A percentile compares a stretch with the other conserved stretches of the same genome.
These are phyloP conservation scores for Apiotrichum montevideense DNA, from an alignment of 1,284 basidiomycete genomes.

Conservation along the genomic window DNA sequence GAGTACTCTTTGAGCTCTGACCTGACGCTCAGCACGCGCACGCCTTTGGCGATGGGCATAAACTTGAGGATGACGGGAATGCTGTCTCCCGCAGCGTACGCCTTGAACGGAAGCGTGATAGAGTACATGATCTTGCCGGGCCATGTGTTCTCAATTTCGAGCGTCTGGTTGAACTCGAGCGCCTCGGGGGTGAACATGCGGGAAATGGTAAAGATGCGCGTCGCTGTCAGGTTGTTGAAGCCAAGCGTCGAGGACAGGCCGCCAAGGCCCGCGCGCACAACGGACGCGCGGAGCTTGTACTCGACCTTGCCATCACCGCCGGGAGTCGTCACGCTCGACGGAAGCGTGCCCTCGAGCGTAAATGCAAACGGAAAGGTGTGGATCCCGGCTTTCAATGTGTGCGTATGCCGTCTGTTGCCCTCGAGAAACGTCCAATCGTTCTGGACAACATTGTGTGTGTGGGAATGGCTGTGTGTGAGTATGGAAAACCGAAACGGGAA, in stretches of 20 bases:
- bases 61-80: slow-evolving; percentile 79
- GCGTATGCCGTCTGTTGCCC: slow-evolving; percentile 65
- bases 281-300: slow-evolving; percentile 82
- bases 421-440: slow-evolving; percentile 71
- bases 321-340: slow-evolving; percentile 63
- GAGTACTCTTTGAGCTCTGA: slow-evolving; percentile 67
- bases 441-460: slow-evolving; percentile 63
- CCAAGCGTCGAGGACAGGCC: background rate
- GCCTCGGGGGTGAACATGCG: slow-evolving; percentile 73
- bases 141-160: slow-evolving; percentile 92
- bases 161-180: slow-evolving; percentile 87
- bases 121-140: slow-evolving; percentile 90
- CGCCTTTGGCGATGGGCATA: slow-evolving; percentile 76
- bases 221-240: slow-evolving; percentile 62
- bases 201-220: slow-evolving; percentile 59
- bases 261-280: slow-evolving; percentile 58
- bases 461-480: slow-evolving; percentile 42
- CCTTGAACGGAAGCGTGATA: slow-evolving; percentile 55
- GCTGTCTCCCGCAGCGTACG: slow-evolving; percentile 81
- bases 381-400: slow-evolving; percentile 66
- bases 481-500: too few species aligned
- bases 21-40: slow-evolving; percentile 60
- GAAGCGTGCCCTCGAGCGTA: slow-evolving; percentile 74
- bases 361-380: slow-evolving; percentile 69
- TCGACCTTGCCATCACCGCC: slow-evolving; percentile 58